Conservation (phyloP, 2,329 filamentous ascomycete species). For the Pseudogymnoascus sp. region DNA sequence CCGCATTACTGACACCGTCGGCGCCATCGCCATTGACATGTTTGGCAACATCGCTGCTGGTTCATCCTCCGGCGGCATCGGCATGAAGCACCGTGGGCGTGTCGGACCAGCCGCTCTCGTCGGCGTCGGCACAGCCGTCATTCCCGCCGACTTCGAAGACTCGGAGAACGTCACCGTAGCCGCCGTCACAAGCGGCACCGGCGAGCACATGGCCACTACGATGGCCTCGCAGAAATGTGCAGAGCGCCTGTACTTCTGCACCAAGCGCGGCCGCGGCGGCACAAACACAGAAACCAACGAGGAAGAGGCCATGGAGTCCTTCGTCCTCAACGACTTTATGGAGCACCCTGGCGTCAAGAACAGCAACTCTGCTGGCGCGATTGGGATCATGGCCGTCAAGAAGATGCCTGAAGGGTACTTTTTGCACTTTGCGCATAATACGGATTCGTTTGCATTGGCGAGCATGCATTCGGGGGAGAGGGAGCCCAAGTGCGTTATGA, state of each 20-base stretch:
- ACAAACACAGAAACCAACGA: conserved; percentile 59
- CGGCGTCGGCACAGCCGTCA: conserved; percentile 80
- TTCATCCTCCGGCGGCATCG: conserved; percentile 94
- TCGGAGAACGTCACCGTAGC: conserved; percentile 63
- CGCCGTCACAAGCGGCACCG: conserved; percentile 85
- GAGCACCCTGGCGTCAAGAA: conserved; percentile 74
- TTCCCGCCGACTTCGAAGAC: conserved; percentile 68
- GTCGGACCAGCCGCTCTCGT: conserved; percentile 89
- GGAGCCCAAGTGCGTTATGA: conserved; percentile 79
- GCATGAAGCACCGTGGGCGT: conserved; percentile 92
- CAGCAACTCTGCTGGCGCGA: conserved; percentile 76
- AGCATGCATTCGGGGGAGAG: conserved; percentile 77
- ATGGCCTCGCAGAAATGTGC: conserved; percentile 84
- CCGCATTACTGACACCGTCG: conserved; percentile 82
- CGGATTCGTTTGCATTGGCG: conserved; percentile 76
- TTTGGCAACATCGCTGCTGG: conserved; percentile 84
- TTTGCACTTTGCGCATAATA: conserved; percentile 94
- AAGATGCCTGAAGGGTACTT: conserved; percentile 68
- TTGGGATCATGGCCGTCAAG: conserved; percentile 86
- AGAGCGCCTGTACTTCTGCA: conserved; percentile 70
- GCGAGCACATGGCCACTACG: conserved; percentile 95
- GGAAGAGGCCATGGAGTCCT: conserved; percentile 67
- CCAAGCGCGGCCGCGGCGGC: conserved; percentile 52
- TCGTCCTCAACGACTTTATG: conserved; percentile 89
- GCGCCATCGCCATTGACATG: conserved; percentile 85